A percentile compares a stretch with the other conserved stretches of the same genome.
Evolutionary conservation across 2,329 filamentous ascomycete species (phyloP).

Genomic region (Fusarium sp.): DNA sequence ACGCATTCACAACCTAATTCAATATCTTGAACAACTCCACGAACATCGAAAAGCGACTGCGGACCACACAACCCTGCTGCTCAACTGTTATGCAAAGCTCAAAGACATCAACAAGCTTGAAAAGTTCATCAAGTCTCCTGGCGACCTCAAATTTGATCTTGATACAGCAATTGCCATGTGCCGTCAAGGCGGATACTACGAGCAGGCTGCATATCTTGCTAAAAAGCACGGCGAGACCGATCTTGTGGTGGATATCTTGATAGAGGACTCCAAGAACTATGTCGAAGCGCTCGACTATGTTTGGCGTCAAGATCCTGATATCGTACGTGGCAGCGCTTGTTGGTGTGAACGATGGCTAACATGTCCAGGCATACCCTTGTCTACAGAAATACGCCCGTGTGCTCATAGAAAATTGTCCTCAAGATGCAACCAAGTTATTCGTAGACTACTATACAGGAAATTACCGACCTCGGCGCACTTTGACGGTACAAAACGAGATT

Average conservation of each 20-base stretch:
- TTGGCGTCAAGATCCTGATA: constrained; percentile 83
- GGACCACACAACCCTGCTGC: constrained; percentile 91
- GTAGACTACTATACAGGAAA: constrained; percentile 93
- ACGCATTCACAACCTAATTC: constrained; percentile 95
- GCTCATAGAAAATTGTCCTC: constrained; percentile 85
- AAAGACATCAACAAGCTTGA: constrained; percentile 98
- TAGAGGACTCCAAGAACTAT: constrained; percentile 94
- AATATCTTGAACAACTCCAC: constrained; percentile 95
- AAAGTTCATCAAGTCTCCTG: constrained; percentile 94
- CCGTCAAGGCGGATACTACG: constrained; percentile 93
- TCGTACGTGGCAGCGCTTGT: constrained; percentile 60
- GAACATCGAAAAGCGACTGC: constrained; percentile 92
- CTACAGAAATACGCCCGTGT: constrained; percentile 96
- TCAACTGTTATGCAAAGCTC: constrained; percentile 98
- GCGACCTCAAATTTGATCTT: constrained; percentile 93
- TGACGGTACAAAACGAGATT: constrained; percentile 48
- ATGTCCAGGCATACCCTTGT: constrained; percentile 78
- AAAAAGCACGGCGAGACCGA: constrained; percentile 95
- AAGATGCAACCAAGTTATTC: constrained; percentile 85
- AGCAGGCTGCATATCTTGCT: constrained; percentile 95
- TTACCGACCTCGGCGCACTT: constrained; percentile 78
- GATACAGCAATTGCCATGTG: constrained; percentile 99
- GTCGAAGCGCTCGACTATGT: constrained; percentile 90
- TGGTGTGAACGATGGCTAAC: constrained; percentile 45
- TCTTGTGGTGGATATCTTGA: constrained; percentile 92